These are phyloP conservation scores for Termitomyces heimii DNA, from an alignment of 768 basidiomycete species.

Conservation along the genomic window DNA sequence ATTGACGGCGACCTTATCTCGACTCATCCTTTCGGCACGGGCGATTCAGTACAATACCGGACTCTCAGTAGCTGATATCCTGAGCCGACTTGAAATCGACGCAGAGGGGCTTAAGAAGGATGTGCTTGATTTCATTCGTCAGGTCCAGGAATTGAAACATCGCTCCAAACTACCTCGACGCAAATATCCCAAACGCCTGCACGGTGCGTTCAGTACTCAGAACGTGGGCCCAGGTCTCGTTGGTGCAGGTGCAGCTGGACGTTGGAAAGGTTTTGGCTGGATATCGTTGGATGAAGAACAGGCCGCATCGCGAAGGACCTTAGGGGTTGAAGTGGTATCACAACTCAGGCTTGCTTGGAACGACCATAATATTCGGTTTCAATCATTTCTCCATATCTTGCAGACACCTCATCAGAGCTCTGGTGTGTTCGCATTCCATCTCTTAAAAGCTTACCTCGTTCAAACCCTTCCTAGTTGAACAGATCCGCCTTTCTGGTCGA, in stretches of 20 bases:
- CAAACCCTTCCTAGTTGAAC: conserved; percentile 24
- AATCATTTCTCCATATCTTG: conserved; percentile 26
- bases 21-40: conserved; percentile 85
- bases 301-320: conserved; percentile 38
- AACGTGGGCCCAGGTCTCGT: conserved; percentile 72
- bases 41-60: conserved; percentile 82
- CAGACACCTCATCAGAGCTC: conserved; percentile 26
- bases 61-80: conserved; percentile 52
- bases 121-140: conserved; percentile 57
- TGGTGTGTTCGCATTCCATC: conserved; percentile 23
- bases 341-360: conserved; percentile 44
- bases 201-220: conserved; percentile 52
- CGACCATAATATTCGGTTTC: conserved; percentile 45
- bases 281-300: conserved; percentile 48
- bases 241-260: conserved; percentile 72
- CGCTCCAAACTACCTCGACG: conserved; percentile 17
- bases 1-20: conserved; percentile 83
- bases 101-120: conserved; percentile 72
- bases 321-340: conserved; percentile 46
- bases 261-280: conserved; percentile 87
- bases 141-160: conserved; percentile 55
- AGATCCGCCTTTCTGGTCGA: conserved; percentile 37
- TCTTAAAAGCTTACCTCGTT: background rate
- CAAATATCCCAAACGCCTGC: conserved; percentile 44
- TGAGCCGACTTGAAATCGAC: conserved; percentile 66